Evolutionary conservation across 2,329 filamentous ascomycete species (phyloP).

Genomic region (Verticillium klebahnii): DNA sequence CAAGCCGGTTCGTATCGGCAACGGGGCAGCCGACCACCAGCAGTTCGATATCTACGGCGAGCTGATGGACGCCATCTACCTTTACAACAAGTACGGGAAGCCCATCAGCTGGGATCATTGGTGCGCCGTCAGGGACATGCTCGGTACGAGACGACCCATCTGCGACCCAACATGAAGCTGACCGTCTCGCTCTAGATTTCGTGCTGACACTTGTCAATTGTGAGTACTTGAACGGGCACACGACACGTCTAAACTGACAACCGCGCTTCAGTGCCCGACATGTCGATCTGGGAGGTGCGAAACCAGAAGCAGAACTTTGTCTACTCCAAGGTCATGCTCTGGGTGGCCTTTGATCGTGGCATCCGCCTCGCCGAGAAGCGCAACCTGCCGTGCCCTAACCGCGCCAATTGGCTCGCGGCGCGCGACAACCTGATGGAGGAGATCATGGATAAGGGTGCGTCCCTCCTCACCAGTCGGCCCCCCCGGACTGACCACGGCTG

Average conservation of each 20-base stretch:
- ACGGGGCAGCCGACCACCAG: slow-evolving; percentile 70
- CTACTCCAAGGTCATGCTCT: slow-evolving; percentile 80
- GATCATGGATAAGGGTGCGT: slow-evolving; percentile 64
- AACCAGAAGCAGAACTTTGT: slow-evolving; percentile 72
- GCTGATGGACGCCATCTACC: slow-evolving; percentile 71
- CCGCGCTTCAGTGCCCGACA: slow-evolving; percentile 54
- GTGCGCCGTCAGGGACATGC: slow-evolving; percentile 64
- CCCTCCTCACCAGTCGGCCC: too few species aligned
- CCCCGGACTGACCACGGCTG: neutral
- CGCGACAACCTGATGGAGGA: slow-evolving; percentile 69
- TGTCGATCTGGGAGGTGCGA: slow-evolving; percentile 81
- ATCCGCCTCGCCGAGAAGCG: slow-evolving; percentile 71
- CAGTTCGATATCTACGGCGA: slow-evolving; percentile 80
- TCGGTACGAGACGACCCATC: slow-evolving; percentile 32
- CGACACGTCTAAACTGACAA: slow-evolving; percentile 6
- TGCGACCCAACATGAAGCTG: neutral
- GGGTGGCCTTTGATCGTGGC: slow-evolving; percentile 75
- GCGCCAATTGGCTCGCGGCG: slow-evolving; percentile 59
- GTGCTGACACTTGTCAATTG: slow-evolving; percentile 62
- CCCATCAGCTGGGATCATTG: slow-evolving; percentile 74
- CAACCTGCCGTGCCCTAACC: slow-evolving; percentile 69
- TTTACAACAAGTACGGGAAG: slow-evolving; percentile 77
- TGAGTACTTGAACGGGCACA: slow-evolving; percentile 17
- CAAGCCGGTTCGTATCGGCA: slow-evolving; percentile 69
- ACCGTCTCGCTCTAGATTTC: slow-evolving; percentile 44